A percentile compares a stretch with the other conserved stretches of the same genome.
Evolutionary conservation across 1,284 basidiomycete genomes (phyloP).

Genomic region (Ustilago sp.): DNA sequence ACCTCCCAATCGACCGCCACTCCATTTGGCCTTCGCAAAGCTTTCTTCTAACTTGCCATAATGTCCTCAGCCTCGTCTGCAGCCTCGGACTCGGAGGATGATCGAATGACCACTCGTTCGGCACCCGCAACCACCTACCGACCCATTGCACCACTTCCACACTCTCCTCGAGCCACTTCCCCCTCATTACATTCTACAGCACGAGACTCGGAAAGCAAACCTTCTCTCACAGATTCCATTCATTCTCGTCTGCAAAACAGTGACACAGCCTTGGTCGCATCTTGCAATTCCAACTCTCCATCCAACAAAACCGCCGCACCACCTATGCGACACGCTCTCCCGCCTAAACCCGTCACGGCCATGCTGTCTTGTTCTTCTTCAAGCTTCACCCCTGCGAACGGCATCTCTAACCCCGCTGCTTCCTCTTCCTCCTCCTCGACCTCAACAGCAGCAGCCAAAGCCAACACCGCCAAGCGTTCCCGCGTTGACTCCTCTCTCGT

Average conservation of each 20-base stretch:
- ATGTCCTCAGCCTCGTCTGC: conserved; percentile 51
- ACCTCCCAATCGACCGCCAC: background rate
- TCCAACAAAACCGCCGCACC: conserved; percentile 19
- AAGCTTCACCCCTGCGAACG: conserved; percentile 7
- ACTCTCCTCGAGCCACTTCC: conserved; percentile 37
- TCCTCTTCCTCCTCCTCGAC: conserved; percentile 19
- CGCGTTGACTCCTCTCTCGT: conserved; percentile 64
- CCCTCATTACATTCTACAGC: conserved; percentile 28
- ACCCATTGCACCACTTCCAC: conserved; percentile 50
- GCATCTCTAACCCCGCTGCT: background rate
- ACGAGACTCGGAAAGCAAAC: conserved; percentile 7
- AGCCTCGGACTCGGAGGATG: conserved; percentile 44
- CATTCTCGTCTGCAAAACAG: conserved; percentile 17
- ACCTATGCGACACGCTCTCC: conserved; percentile 54
- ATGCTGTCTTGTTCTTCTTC: conserved; percentile 19
- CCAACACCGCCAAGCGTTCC: conserved; percentile 56
- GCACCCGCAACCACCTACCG: conserved; percentile 54
- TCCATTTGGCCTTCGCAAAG: background rate
- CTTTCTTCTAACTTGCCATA: background rate
- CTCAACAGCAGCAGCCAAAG: conserved; percentile 32
- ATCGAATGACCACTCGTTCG: conserved; percentile 49
- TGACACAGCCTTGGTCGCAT: conserved; percentile 17
- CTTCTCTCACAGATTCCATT: conserved; percentile 9
- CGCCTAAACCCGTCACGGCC: conserved; percentile 54
- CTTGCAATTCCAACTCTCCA: conserved; percentile 20